phyloP scores from a whole-genome alignment of 2,329 filamentous ascomycete species.

The Fusarium nurragi region DNA sequence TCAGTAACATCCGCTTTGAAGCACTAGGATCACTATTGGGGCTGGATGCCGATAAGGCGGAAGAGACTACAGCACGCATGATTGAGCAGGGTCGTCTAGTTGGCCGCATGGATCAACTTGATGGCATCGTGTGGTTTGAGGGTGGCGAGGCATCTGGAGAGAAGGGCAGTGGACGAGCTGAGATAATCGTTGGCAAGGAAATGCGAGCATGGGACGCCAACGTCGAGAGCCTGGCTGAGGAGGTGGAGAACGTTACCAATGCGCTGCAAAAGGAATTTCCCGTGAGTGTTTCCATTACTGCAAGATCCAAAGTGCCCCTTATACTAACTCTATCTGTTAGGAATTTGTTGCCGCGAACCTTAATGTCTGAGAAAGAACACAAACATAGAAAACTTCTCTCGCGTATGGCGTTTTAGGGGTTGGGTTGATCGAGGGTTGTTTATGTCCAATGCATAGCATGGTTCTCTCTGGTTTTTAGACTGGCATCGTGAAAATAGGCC shows the following conservation, averaged over 20 bases:
- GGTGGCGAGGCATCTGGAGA: conserved; percentile 74
- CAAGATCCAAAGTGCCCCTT: not conserved
- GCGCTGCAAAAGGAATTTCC: conserved; percentile 84
- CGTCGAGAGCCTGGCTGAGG: conserved; percentile 85
- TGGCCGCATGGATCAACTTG: conserved; percentile 94
- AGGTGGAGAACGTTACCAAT: conserved; percentile 87
- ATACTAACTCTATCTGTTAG: conserved; percentile 46
- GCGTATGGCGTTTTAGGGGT: conserved; percentile 38
- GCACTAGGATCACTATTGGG: conserved; percentile 81
- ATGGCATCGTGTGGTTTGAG: conserved; percentile 87
- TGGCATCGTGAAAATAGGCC: conserved; percentile 18
- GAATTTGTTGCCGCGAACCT: conserved; percentile 67
- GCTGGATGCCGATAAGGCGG: conserved; percentile 80
- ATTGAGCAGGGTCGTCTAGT: conserved; percentile 91
- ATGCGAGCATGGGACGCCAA: conserved; percentile 89
- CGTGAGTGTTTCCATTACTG: conserved; percentile 49
- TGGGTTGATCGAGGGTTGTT: conserved; percentile 29
- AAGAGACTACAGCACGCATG: conserved; percentile 93
- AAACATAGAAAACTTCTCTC: conserved; percentile 31
- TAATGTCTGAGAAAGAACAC: conserved; percentile 45
- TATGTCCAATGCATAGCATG: conserved; percentile 31
- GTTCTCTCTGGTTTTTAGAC: conserved; percentile 30
- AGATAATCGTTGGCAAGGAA: conserved; percentile 72
- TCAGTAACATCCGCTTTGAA: conserved; percentile 79
- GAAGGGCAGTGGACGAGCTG: conserved; percentile 72